Evolutionary conservation across 2,329 filamentous ascomycete species (phyloP), one percentile per base, ranked within the genome.

Genomic region (Phaeosphaeria sp.): DNA sequence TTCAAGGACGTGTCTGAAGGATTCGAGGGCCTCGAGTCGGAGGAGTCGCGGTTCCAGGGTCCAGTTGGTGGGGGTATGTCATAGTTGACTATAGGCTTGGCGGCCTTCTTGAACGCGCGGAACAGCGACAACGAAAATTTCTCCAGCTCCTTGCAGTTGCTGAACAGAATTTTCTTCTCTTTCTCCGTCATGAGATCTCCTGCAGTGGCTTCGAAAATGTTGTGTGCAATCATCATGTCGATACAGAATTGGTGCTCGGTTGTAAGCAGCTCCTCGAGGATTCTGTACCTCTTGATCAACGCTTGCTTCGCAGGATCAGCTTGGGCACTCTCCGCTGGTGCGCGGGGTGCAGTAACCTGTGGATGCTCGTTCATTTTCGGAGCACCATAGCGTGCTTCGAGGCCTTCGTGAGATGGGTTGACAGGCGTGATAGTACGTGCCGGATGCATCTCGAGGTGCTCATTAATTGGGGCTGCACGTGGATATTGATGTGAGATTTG

Each of bases 191-290:
- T 85, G 62, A 92, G 87, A 8, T 92, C 87, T 55, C 91, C 88
- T 1, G 92, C 91, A 0, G 95, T 98, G 44, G 92, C 93, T 77
- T 96, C 96, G 83, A 98, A 99, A 53, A 99, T 98, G 72, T 98
- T 93, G 71, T 96, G 92, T 2, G 97, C 90, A 52, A 99, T 94
- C 74, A 93, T 97, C 92, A 99, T 94, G 75, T 99, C 95, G 63
- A 92, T 88, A 55, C 96, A 89, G 77, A 96, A 98, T 6, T 90
- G 89, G 48, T 92, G 89, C 74, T 99, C 95, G 0, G 95, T 99
- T 70, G 97, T 93, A 46, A 97, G 86, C 39, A 99, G 82, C 77
- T 99, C 95, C 72, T 94, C 93, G 69, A 98, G 90, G 48, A 96
- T 88, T 74, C 96, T 88, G 53, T 90, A 87, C 20, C 95, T 90